These are phyloP conservation scores for Aspergillus proliferans DNA, from an alignment of 2,329 filamentous ascomycete species.

Conservation along the genomic window DNA sequence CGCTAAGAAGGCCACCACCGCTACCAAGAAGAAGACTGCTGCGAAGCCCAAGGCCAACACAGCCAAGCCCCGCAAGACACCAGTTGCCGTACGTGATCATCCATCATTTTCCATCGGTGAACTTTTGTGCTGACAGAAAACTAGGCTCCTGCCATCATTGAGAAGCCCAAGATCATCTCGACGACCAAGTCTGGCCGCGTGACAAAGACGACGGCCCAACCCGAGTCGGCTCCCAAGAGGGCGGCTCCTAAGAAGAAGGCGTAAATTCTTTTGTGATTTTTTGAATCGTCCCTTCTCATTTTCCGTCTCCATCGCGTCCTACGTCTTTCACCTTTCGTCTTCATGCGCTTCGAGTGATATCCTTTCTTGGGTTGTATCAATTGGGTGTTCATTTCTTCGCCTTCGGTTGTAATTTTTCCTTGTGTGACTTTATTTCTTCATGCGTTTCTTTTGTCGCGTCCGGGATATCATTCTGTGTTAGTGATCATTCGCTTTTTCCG, in stretches of 20 bases:
- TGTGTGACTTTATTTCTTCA: conserved; percentile 13
- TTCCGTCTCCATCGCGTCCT: conserved; percentile 2
- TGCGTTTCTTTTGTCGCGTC: conserved; percentile 12
- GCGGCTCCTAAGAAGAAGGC: conserved; percentile 21
- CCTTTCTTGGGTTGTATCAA: conserved; percentile 21
- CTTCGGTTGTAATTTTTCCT: conserved; percentile 26
- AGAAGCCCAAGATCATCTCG: conserved; percentile 63
- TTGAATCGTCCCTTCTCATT: conserved; percentile 7
- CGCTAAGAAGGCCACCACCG: conserved; percentile 39
- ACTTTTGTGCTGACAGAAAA: conserved; percentile 15
- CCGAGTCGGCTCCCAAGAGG: conserved; percentile 22
- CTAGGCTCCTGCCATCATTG: conserved; percentile 60
- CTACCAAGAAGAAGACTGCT: conserved; percentile 46
- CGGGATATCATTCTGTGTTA: conserved; percentile 20
- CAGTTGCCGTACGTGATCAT: conserved; percentile 32
- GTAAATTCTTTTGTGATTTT: conserved; percentile 3
- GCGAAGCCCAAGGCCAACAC: conserved; percentile 49
- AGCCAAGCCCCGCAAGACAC: conserved; percentile 49
- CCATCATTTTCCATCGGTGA: background rate
- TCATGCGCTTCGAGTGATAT: conserved; percentile 9
- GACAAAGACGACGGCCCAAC: conserved; percentile 57
- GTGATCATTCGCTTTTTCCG: conserved; percentile 14
- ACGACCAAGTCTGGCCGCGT: conserved; percentile 86
- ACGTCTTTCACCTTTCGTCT: conserved; percentile 7
- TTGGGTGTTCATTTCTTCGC: conserved; percentile 13